phyloP scores from a whole-genome alignment of 768 basidiomycete species.

The Tricholoma furcatifolium region DNA sequence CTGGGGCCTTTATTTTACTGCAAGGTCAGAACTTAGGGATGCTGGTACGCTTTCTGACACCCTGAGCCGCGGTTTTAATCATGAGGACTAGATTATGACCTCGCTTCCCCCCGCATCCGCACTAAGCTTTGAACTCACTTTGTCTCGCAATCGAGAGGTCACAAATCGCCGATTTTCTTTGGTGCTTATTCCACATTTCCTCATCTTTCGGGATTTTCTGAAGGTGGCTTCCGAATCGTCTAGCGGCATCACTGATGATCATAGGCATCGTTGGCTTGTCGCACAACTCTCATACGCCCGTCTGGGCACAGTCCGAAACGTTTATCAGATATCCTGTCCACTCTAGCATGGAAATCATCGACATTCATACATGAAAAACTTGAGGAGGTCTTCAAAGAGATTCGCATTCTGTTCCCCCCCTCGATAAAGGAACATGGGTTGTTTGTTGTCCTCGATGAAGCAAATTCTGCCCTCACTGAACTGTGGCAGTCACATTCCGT shows the following conservation, averaged over 20 bases:
- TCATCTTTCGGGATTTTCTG: neutral
- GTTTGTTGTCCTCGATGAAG: neutral
- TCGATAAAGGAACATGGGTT: neutral
- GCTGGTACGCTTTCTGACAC: neutral
- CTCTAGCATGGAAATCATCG: neutral
- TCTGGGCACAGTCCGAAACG: neutral
- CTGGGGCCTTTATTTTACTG: slow-evolving; percentile 8
- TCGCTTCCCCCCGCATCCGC: neutral
- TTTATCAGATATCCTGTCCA: neutral
- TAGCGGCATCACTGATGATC: neutral
- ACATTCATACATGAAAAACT: neutral
- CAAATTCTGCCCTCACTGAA: neutral
- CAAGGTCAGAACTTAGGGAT: neutral
- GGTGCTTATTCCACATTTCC: neutral
- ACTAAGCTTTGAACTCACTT: neutral
- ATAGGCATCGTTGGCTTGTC: neutral
- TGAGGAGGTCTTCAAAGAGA: neutral
- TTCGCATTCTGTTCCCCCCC: neutral
- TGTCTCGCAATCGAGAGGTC: slow-evolving; percentile 1
- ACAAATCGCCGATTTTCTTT: neutral
- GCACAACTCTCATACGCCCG: neutral
- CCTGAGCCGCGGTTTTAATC: neutral
- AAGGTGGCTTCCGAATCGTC: neutral
- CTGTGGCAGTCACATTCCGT: neutral
- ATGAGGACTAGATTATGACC: neutral